Evolutionary conservation across 2,329 filamentous ascomycete species (phyloP).

Genomic region (Aureobasidium sp.): DNA sequence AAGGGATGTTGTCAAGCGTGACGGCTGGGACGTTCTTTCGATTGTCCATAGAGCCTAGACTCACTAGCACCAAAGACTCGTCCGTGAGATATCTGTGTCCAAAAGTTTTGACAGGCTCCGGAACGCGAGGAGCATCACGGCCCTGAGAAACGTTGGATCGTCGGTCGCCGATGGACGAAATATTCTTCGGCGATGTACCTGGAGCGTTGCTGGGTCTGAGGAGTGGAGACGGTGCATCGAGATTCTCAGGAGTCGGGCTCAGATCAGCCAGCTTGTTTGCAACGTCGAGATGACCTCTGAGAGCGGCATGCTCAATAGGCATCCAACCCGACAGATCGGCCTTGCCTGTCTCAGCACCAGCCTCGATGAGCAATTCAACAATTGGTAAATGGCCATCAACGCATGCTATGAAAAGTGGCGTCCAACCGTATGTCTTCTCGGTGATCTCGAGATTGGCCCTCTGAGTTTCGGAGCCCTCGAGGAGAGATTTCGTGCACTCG

Average conservation of each 20-base stretch:
- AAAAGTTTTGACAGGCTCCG: constrained; percentile 87
- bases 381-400: constrained; percentile 78
- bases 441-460: constrained; percentile 68
- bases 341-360: constrained; percentile 67
- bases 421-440: constrained; percentile 88
- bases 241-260: constrained; percentile 33
- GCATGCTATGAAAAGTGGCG: constrained; percentile 84
- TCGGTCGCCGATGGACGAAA: constrained; percentile 51
- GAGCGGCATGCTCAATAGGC: constrained; percentile 82
- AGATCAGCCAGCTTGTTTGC: constrained; percentile 60
- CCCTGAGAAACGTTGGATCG: constrained; percentile 34
- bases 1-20: constrained; percentile 77
- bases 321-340: constrained; percentile 89
- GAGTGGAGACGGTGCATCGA: constrained; percentile 26
- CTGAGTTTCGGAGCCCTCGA: constrained; percentile 63
- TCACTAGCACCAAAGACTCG: constrained; percentile 84
- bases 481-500: constrained; percentile 68
- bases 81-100: constrained; percentile 90
- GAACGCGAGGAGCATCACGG: constrained; percentile 34
- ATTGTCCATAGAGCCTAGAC: constrained; percentile 89
- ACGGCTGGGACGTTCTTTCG: constrained; percentile 75
- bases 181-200: constrained; percentile 32
- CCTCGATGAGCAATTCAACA: constrained; percentile 68
- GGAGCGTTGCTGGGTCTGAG: constrained; percentile 16
- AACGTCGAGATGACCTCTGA: constrained; percentile 81